Evolutionary conservation across 2,329 filamentous ascomycete species (phyloP), one percentile per base, ranked within the genome.

Genomic region (Claviceps monticola): DNA sequence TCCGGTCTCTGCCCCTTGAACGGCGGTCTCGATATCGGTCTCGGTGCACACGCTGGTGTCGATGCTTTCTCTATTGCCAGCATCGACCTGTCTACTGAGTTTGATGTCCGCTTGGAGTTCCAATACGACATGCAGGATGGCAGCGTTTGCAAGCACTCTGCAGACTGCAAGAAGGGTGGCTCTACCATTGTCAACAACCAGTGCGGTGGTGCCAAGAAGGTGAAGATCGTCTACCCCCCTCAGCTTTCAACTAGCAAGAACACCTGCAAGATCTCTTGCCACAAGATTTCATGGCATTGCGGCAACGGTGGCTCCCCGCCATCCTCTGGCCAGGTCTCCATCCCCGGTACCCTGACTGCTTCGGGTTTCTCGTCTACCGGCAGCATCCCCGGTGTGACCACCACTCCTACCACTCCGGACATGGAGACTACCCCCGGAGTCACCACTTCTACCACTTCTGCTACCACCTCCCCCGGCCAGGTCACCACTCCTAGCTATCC

Each of bases 151-250:
- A 91, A 86, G 72, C 85, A 94, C 61, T 81, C 79, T 56, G 73
- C 78, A 57, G 64, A 74, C 50, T 94, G 88, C 78, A 79, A 74
- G 57, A 72, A 75, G 51, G 71, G 75, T 16, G 87, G 87, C 61
- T 83, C 80, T 53, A 78, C 76, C 46, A 75, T 96, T 61, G 71
- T 80, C 70, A 96, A 96, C 78, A 80, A 74, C 55, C 88, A 96
- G 76, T 97, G 91, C 66, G 91, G 89, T 79, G 90, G 90, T 68
- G 90, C 91, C 57, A 88, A 78, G 64, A 82, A 80, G 53, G 88
- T 96, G 55, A 82, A 79, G 51, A 82, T 96, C 65, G 70, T 82
- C 65, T 80, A 75, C 68, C 76, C 78, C 57, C 68, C 78, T 53
- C 79, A 83, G 63, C 71, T 38, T 62, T 64, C 54, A 53, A 74